Conservation (phyloP, 129 eudicot genomes). For the Chrysanthemum lavandulifolium region DNA sequence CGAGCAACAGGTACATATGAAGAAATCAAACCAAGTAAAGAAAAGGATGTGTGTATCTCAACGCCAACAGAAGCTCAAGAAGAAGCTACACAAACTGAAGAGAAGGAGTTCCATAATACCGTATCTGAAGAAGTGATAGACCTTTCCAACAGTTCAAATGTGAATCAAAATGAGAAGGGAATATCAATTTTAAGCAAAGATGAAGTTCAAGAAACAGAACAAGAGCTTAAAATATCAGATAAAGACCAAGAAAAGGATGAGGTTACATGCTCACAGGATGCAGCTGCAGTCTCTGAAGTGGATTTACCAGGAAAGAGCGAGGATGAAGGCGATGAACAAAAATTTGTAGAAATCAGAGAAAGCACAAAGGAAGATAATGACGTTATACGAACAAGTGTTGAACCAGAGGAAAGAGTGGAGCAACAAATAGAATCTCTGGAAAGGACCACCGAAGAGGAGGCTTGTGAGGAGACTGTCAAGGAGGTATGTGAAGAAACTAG, state of each 20-base stretch:
- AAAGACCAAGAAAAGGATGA: neutral
- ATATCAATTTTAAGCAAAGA: conserved; percentile 13
- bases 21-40: conserved; percentile 26
- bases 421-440: neutral
- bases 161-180: neutral
- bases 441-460: neutral
- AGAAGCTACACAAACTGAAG: conserved; percentile 11
- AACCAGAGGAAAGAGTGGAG: conserved; percentile 1
- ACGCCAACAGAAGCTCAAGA: conserved; percentile 11
- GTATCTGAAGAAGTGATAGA: conserved; percentile 16
- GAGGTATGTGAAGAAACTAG: conserved; percentile 11
- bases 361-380: conserved; percentile 4
- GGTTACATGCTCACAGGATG: neutral
- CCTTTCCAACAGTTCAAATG: neutral
- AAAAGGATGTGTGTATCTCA: conserved; percentile 26
- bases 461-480: conserved; percentile 1
- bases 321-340: neutral
- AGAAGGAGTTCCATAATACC: neutral
- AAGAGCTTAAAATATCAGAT: conserved; percentile 5
- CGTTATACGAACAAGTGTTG: conserved; percentile 23
- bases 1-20: conserved; percentile 20
- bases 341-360: neutral
- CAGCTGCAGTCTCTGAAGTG: neutral
- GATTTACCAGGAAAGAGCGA: neutral
- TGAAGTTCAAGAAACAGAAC: conserved; percentile 10